Conservation (phyloP, 352 stramenopile species). For the Thalassiosira oceanica region DNA sequence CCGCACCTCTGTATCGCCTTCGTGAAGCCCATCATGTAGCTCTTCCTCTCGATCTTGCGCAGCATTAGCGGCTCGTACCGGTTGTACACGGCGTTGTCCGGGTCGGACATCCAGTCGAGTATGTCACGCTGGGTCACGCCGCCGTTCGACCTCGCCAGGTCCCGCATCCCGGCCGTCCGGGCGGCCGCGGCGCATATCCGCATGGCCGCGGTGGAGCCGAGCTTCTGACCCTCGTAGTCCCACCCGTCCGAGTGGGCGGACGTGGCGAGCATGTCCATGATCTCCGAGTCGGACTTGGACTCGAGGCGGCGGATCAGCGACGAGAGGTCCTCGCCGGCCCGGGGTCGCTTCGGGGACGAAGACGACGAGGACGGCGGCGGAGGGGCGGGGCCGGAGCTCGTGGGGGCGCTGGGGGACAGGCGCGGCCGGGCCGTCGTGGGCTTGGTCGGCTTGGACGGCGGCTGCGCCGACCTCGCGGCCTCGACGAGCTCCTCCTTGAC, state of each 20-base stretch:
- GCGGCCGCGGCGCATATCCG: slow-evolving; percentile 36
- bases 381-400: no score
- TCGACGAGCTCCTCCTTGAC: neutral
- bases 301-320: neutral
- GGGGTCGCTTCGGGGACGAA: slow-evolving; percentile 6
- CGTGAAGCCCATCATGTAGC: slow-evolving; percentile 28
- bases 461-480: neutral
- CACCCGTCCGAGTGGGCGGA: slow-evolving; percentile 42
- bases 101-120: slow-evolving; percentile 62
- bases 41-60: slow-evolving; percentile 33
- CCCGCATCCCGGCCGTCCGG: slow-evolving; percentile 23
- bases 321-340: neutral
- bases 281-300: slow-evolving; percentile 3
- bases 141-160: slow-evolving; percentile 10
- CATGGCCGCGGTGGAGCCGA: slow-evolving; percentile 47
- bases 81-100: slow-evolving; percentile 19
- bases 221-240: slow-evolving; percentile 57
- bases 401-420: neutral
- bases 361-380: slow-evolving; percentile 10
- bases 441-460: neutral
- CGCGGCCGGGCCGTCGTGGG: neutral
- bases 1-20: slow-evolving; percentile 35
- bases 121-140: slow-evolving; percentile 59
- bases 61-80: slow-evolving; percentile 39
- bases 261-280: slow-evolving; percentile 8